phyloP scores from a whole-genome alignment of 2,329 filamentous ascomycete genomes.

The Didymella sp. region DNA sequence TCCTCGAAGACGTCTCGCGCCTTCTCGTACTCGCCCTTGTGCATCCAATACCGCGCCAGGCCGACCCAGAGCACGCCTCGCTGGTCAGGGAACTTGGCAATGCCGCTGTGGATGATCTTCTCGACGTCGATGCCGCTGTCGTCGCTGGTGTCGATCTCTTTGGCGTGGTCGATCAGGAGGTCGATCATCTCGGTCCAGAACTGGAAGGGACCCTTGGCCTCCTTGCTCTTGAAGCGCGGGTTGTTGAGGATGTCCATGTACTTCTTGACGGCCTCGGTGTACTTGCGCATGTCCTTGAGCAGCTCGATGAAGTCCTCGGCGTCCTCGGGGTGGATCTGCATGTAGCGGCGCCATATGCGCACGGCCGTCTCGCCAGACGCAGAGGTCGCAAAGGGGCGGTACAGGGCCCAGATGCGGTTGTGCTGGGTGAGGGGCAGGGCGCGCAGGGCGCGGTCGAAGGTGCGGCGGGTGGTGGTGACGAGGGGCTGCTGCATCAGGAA shows the following conservation, averaged over 20 bases:
- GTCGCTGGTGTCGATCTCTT: conserved; percentile 79
- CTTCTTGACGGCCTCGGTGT: conserved; percentile 87
- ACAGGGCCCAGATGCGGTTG: conserved; percentile 92
- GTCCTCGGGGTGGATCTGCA: conserved; percentile 96
- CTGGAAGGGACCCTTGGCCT: conserved; percentile 93
- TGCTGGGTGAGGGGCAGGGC: conserved; percentile 95
- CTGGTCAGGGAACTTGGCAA: conserved; percentile 89
- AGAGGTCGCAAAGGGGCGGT: conserved; percentile 88
- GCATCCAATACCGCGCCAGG: conserved; percentile 95
- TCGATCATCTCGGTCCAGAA: conserved; percentile 99
- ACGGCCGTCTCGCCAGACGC: conserved; percentile 89
- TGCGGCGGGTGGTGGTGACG: conserved; percentile 82
- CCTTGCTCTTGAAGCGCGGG: conserved; percentile 86
- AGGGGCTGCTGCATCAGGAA: conserved; percentile 93
- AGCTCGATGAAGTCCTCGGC: conserved; percentile 94
- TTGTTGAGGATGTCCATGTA: conserved; percentile 95
- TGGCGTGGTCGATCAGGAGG: conserved; percentile 87
- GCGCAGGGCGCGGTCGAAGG: conserved; percentile 90
- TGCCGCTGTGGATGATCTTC: conserved; percentile 89
- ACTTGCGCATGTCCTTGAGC: conserved; percentile 78
- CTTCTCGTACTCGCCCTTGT: conserved; percentile 87
- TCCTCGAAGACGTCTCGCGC: conserved; percentile 95
- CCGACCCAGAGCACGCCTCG: conserved; percentile 94
- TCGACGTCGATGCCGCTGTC: conserved; percentile 89
- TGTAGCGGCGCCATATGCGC: conserved; percentile 92